phyloP scores from a whole-genome alignment of 805 yeast genomes.

The Candida montana region DNA sequence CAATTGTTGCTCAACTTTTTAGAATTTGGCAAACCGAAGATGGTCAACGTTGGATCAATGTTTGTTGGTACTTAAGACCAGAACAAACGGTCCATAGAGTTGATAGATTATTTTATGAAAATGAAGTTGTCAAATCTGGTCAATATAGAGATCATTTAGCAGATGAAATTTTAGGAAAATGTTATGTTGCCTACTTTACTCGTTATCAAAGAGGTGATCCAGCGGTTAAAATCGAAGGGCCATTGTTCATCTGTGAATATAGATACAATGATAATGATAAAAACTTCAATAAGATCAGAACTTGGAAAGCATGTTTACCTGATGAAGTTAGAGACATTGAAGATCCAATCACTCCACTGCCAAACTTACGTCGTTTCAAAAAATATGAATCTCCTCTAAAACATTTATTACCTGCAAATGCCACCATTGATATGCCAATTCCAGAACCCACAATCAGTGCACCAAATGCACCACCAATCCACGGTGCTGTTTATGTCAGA shows the following conservation, averaged over 20 bases:
- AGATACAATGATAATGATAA: conserved; percentile 90
- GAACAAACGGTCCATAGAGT: conserved; percentile 95
- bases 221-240: conserved; percentile 70
- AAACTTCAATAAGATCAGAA: conserved; percentile 88
- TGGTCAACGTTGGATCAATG: conserved; percentile 83
- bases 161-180: conserved; percentile 85
- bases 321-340: conserved; percentile 86
- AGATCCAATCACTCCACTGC: conserved; percentile 72
- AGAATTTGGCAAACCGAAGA: conserved; percentile 85
- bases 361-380: conserved; percentile 61
- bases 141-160: conserved; percentile 93
- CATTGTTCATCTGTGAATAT: conserved; percentile 89
- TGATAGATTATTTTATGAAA: conserved; percentile 84
- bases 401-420: conserved; percentile 68
- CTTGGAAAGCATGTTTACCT: conserved; percentile 98
- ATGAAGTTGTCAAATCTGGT: conserved; percentile 95
- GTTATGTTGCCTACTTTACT: conserved; percentile 92
- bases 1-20: conserved; percentile 91
- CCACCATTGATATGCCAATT: conserved; percentile 64
- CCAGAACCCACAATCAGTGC: conserved; percentile 83
- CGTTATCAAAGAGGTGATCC: conserved; percentile 95
- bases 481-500: conserved; percentile 84
- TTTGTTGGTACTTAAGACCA: conserved; percentile 97
- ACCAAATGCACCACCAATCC: conserved; percentile 86
- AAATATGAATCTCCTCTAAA: conserved; percentile 82